Base-by-base conservation (phyloP, 1,139 yeast species). In the Geotrichum cucujoidarum region DNA sequence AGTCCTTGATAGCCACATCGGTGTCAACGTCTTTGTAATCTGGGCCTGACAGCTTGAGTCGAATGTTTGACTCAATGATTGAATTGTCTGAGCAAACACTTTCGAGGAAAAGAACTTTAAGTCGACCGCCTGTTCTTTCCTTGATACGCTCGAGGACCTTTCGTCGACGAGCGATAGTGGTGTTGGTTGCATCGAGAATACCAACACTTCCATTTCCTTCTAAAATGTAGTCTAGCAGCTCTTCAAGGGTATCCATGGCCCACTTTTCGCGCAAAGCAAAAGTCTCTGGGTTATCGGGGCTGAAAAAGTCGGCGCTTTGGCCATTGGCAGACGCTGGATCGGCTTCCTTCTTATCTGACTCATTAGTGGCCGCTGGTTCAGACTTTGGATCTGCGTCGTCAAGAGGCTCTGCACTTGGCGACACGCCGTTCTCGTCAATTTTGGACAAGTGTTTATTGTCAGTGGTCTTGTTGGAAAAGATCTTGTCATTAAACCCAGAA, bases 241-340 rank as follows among this genome's bases (percentile, higher is more conserved):
- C 86, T 53, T 88, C 95, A 51, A 92, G 71, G 0, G 97, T 92
- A 56, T 90, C 96, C 81, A 85, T 82, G 0, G 98, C 98, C 97
- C 97, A 90, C 64, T 83, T 79, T 58, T 92, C 97, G 53, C 97
- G 76, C 45, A 89, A 70, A 25, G 75, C 71, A n/a, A 80, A 80
- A 22, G 84, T 80, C 30, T 77, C 71, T 41, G 73, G 68, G 62
- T 92, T 89, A 52, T 79, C 81, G 0, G 97, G 97, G 38, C 84
- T 78, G 68, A 92, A 92, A 63, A 92, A 92, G 52, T 77, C 83
- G 0, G 97, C 97, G 52, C 78, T 77, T 41, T 5, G 60, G 8
- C 25, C 45, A 16, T 16, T 31, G 2, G 29, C 29, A n/a, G n/a
- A n/a, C n/a, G n/a, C n/a, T n/a, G n/a, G n/a, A n/a, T 47, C 38